Base-by-base conservation (phyloP, 2,329 filamentous ascomycete species). In the Ascochyta koolunga region DNA sequence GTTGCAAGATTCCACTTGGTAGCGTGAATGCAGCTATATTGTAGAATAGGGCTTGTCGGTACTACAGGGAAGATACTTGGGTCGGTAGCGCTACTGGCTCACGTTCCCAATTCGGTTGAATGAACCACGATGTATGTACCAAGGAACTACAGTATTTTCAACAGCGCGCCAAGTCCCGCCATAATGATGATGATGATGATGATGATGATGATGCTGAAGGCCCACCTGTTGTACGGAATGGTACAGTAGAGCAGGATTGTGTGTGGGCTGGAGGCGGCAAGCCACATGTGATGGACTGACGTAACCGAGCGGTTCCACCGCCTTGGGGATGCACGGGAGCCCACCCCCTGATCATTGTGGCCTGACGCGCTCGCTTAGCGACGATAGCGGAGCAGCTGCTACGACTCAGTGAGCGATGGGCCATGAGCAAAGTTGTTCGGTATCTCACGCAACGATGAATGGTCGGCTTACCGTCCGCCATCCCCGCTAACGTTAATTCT, bases 401-500 rank as follows among this genome's bases (percentile, higher is more conserved):
- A 41, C 46, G 51, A 50, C 45, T 54, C 51, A 44, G 43, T 31
- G 11, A 32, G 45, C 35, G 31, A 32, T 9, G 11, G 25, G 45
- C 35, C 24, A 32, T 9, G 21, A 41, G 40, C 31, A 50, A 50
- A 38, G 24, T 15, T 45, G 22, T 32, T 54, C 40, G 44, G 39
- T 35, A 44, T 44, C 18, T 39, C 19, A 48, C 40, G 21, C 51
- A 54, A 38, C 51, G 45, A 42, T 46, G 51, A 54, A 45, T 54
- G 51, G 51, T 36, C 40, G 46, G 51, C 35, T 16, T 40, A 38
- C 21, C 46, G 41, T 54, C 45, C 51, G 46, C 36, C 41, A 41
- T 40, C 51, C 40, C 51, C 51, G 51, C 51, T 54, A 50, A 54
- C 41, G 45, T 45, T 16, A 41, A 54, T 54, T 45, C 29, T 54